Evolutionary conservation across 257 asterid genomes (phyloP).

Genomic region (Rauvolfia tetraphylla): DNA sequence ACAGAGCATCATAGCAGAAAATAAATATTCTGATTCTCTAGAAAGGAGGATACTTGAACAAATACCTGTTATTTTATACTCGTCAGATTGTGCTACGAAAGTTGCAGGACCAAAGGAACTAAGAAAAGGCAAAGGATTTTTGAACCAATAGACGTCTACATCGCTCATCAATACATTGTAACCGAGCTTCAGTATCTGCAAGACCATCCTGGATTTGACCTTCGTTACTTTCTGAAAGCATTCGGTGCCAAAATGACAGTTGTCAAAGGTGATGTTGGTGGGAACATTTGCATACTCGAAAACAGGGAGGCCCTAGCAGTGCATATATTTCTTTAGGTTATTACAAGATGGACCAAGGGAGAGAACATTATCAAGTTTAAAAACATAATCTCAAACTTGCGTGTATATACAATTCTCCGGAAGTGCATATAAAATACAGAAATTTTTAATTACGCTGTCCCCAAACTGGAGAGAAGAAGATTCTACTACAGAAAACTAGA

Average conservation of each 20-base stretch:
- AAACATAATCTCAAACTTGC: not conserved
- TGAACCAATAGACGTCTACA: slow-evolving; percentile 52
- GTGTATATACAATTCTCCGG: not conserved
- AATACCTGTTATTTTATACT: slow-evolving; percentile 63
- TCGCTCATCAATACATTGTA: slow-evolving; percentile 48
- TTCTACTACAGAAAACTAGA: not conserved
- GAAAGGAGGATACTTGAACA: not conserved
- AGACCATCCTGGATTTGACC: slow-evolving; percentile 84
- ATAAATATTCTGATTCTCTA: not conserved
- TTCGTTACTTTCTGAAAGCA: slow-evolving; percentile 92
- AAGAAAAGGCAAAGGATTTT: slow-evolving; percentile 68
- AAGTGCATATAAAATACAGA: not conserved
- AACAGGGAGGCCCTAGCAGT: slow-evolving; percentile 77
- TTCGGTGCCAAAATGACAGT: slow-evolving; percentile 93
- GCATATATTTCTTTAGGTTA: slow-evolving; percentile 5
- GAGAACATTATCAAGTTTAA: not conserved
- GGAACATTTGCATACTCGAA: slow-evolving; percentile 57
- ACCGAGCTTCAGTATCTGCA: slow-evolving; percentile 79
- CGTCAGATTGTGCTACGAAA: slow-evolving; percentile 89
- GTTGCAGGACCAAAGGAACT: slow-evolving; percentile 70
- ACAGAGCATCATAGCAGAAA: not conserved
- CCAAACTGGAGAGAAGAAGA: not conserved
- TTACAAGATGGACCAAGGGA: slow-evolving; percentile 5
- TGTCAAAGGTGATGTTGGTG: slow-evolving; percentile 69
- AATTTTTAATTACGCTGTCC: not conserved